phyloP scores from a whole-genome alignment of 228 moss, liverwort and hornwort genomes.

The Sphagnum fallax region DNA sequence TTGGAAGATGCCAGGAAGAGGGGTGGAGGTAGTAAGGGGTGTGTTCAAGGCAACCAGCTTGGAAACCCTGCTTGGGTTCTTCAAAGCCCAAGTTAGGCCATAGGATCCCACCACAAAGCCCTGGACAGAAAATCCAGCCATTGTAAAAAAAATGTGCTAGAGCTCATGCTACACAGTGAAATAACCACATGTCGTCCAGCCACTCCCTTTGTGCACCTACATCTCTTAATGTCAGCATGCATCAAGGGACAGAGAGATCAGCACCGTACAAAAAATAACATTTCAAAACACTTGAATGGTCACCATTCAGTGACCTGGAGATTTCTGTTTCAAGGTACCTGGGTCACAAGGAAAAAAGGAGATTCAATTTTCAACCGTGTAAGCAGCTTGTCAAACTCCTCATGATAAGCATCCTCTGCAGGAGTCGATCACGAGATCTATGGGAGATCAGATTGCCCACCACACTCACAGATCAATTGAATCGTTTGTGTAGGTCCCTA shows the following conservation, averaged over 20 bases:
- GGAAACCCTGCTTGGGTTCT: conserved; percentile 69
- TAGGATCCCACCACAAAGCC: conserved; percentile 93
- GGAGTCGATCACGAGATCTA: conserved; percentile 87
- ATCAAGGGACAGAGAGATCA: no score
- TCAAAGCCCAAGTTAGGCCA: conserved; percentile 97
- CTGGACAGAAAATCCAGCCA: conserved; percentile 7
- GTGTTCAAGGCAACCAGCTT: conserved; percentile 79
- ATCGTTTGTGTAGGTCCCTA: conserved; percentile 1
- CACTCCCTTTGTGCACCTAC: no score
- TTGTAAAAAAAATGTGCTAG: no score
- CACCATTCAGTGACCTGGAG: neutral
- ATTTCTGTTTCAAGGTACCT: conserved; percentile 25
- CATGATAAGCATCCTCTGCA: conserved; percentile 98
- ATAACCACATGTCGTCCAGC: no score
- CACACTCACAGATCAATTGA: conserved; percentile 45
- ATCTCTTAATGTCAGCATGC: no score
- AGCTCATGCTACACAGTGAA: no score
- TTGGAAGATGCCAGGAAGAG: conserved; percentile 79
- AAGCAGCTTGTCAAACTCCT: conserved; percentile 96
- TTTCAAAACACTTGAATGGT: no score
- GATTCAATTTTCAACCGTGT: conserved; percentile 62
- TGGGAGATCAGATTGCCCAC: conserved; percentile 66
- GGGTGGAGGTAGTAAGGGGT: conserved; percentile 82
- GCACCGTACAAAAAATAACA: no score
- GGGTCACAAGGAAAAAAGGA: conserved; percentile 89